Base-by-base conservation (phyloP, 176 grass and related monocot species). In the Phyllostachys edulis region DNA sequence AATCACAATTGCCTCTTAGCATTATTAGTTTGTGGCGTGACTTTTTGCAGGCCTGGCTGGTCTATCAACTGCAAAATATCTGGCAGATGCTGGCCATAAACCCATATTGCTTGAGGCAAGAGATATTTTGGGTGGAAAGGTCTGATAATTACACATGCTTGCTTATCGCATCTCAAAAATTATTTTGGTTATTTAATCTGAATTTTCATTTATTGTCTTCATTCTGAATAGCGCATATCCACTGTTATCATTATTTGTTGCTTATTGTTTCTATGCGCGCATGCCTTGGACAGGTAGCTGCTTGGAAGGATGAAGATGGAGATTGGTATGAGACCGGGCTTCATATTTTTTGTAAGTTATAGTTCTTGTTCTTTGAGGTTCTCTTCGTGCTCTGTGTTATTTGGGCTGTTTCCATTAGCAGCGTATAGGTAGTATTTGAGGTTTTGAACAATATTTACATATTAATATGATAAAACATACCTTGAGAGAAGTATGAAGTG, bases 311-410 rank as follows among this genome's bases (percentile, higher is more conserved):
- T 90, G 86, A 87, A 63, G 93, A 99, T 83, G 96, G 96, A 70
- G 96, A 99, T 80, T 99, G 93, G 93, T 99, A 99, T 21, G 91
- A 99, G 70, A 99, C 96, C 11, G 96, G 93, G 17, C 96, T 99
- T 84, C 96, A 99, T 89, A 99, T 94, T 80, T 97, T 94, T 83
- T 99, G 96, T 99, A 83, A 95, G 96, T 88, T 66, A 76, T 63
- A 42, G 4, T 70, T 54, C 27, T 71, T 37, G 37, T 77, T 40
- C 21, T 65, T 27, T 5, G 9, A 32, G 26, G 16, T 69, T 78
- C 9, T 82, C 1, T 26, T 47, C 3, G 0, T 72, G 27, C 44
- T 65, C n/a, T 76, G 27, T 60, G n/a, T 54, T 87, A 32, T 76
- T 69, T 63, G 55, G 63, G 21, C 71, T 63, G 63, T 62, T 76